Percentiles rank a stretch among this genome's conserved stretches.
Evolutionary conservation across 257 asterid genomes (phyloP).

Genomic region (Mitragyna speciosa): DNA sequence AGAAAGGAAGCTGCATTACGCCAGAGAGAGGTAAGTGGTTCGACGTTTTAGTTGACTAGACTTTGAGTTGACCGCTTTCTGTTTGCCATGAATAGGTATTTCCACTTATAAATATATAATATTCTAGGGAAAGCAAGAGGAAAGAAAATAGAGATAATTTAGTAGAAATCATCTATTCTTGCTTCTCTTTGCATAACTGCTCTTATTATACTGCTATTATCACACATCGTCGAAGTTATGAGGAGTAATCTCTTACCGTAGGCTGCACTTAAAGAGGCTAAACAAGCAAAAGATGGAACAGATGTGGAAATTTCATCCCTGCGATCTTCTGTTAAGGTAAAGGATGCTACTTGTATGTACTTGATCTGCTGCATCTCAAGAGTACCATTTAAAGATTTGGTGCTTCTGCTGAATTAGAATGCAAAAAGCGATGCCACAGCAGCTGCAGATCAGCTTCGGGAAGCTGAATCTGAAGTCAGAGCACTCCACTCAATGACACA

Average conservation of each 20-base stretch:
- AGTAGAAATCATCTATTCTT: neutral
- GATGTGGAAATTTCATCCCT: conserved; percentile 63
- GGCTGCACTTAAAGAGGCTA: conserved; percentile 97
- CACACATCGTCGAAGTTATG: neutral
- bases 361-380: conserved; percentile 19
- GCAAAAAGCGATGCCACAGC: conserved; percentile 65
- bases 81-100: neutral
- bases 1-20: conserved; percentile 96
- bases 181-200: neutral
- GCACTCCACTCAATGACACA: conserved; percentile 89
- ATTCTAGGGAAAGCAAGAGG: neutral
- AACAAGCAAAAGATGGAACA: conserved; percentile 63
- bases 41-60: conserved; percentile 14
- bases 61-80: conserved; percentile 21
- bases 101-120: neutral
- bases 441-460: conserved; percentile 62
- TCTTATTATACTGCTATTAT: neutral
- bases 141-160: neutral
- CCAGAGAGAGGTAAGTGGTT: conserved; percentile 78
- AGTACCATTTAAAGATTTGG: conserved; percentile 29
- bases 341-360: conserved; percentile 20
- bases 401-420: conserved; percentile 43
- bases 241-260: conserved; percentile 23
- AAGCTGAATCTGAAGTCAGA: conserved; percentile 74
- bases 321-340: conserved; percentile 68